Evolutionary conservation across 139 green algal species (phyloP).

Genomic region (Tetraselmis chui): DNA sequence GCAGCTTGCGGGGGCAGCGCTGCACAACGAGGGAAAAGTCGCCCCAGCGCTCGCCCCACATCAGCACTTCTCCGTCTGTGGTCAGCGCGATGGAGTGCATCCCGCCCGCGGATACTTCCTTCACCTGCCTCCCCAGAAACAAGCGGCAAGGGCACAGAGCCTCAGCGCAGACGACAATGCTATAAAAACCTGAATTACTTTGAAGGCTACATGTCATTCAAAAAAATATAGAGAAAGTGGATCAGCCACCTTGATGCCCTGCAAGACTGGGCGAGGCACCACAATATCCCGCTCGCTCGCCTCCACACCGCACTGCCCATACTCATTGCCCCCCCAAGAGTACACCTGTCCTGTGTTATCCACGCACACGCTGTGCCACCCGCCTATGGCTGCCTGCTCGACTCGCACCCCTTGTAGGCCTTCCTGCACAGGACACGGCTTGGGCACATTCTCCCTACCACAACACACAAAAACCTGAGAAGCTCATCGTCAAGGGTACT

Average conservation of each 20-base stretch:
- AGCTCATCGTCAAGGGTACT: too few species aligned
- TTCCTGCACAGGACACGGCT: background rate
- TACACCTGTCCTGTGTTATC: constrained; percentile 18
- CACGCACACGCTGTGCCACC: constrained; percentile 64
- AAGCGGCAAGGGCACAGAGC: too few species aligned
- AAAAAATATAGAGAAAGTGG: too few species aligned
- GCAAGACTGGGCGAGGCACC: constrained; percentile 41
- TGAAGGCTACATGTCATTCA: too few species aligned
- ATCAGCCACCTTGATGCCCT: constrained; percentile 3
- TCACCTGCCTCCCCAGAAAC: too few species aligned
- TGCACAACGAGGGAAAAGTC: constrained; percentile 45
- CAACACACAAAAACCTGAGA: too few species aligned
- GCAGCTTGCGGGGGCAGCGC: constrained; percentile 29
- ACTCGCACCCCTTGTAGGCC: constrained; percentile 50
- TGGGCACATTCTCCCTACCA: background rate
- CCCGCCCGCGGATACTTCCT: constrained; percentile 75
- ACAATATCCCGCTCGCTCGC: constrained; percentile 45
- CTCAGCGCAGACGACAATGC: too few species aligned
- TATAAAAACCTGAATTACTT: too few species aligned
- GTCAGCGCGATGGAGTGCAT: constrained; percentile 88
- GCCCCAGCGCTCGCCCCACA: constrained; percentile 70
- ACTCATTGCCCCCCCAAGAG: constrained; percentile 88
- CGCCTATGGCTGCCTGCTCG: constrained; percentile 77
- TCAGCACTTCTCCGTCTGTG: constrained; percentile 58
- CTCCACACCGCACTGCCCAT: constrained; percentile 65